A percentile compares a stretch with the other conserved stretches of the same genome.
These are phyloP conservation scores for Uronychia setigera DNA, from an alignment of 73 alveolate species.

Conservation along the genomic window DNA sequence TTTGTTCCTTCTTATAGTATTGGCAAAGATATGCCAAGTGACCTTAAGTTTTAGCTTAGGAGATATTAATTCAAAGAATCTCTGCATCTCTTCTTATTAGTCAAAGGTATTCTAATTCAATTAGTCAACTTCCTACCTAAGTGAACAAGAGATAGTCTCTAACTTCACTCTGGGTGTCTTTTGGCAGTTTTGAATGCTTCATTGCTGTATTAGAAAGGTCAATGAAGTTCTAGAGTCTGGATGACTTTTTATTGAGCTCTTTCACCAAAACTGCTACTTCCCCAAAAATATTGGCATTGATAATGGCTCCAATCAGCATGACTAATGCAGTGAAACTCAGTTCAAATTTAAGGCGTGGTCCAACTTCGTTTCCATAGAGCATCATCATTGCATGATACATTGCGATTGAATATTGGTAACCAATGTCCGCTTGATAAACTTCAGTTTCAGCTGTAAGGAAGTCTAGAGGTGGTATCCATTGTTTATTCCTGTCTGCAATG, in stretches of 20 bases:
- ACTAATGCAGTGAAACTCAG: constrained; percentile 27
- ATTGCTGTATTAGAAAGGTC: constrained; percentile 48
- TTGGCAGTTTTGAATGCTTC: constrained; percentile 55
- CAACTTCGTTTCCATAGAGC: constrained; percentile 63
- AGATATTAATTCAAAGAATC: background rate
- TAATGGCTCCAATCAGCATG: constrained; percentile 50
- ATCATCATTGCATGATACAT: constrained; percentile 58
- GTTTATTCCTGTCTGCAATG: constrained; percentile 2
- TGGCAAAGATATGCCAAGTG: constrained; percentile 14
- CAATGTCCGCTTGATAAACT: constrained; percentile 14
- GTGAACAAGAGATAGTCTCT: constrained; percentile 56
- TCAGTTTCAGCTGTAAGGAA: constrained; percentile 20
- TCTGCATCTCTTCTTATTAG: background rate
- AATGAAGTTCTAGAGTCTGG: background rate
- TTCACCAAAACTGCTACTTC: constrained; percentile 45
- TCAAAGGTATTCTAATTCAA: constrained; percentile 29
- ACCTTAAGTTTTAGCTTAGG: constrained; percentile 4
- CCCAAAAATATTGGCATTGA: constrained; percentile 63
- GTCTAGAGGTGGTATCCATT: constrained; percentile 22
- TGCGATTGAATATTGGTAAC: constrained; percentile 32
- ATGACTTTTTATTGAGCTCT: constrained; percentile 21
- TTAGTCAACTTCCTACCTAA: constrained; percentile 2
- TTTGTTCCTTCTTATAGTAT: background rate
- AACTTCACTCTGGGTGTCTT: constrained; percentile 34
- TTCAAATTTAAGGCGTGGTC: constrained; percentile 45